phyloP scores from a whole-genome alignment of 192 early-diverging fungal genomes.

The Oehlia diaphana region DNA sequence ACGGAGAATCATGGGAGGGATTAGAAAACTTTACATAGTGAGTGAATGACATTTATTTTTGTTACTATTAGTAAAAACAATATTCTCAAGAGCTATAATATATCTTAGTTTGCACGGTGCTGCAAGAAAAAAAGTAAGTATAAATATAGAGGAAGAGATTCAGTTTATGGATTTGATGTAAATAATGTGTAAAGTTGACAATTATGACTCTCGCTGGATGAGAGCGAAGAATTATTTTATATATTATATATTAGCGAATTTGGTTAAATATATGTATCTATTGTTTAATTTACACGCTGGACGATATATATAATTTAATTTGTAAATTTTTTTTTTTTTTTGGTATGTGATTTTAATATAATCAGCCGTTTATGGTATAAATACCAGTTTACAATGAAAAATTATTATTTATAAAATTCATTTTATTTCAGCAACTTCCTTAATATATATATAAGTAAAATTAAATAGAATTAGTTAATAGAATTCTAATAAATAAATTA shows the following conservation, averaged over 20 bases:
- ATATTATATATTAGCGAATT: neutral
- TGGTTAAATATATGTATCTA: neutral
- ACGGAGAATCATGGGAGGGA: conserved; percentile 10
- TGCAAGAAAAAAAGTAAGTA: neutral
- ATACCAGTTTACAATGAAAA: too few relatives aligned
- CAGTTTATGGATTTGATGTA: neutral
- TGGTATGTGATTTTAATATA: too few relatives aligned
- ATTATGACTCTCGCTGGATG: neutral
- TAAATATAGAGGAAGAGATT: neutral
- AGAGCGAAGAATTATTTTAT: neutral
- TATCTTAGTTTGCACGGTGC: neutral
- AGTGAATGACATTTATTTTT: neutral
- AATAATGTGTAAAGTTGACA: neutral
- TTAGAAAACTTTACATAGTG: neutral
- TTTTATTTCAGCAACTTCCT: too few relatives aligned
- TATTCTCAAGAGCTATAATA: neutral
- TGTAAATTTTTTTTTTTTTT: too few relatives aligned
- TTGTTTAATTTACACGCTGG: neutral
- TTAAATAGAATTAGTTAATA: neutral
- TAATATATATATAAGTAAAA: neutral
- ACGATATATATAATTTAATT: neutral
- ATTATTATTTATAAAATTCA: too few relatives aligned
- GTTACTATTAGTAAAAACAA: neutral
- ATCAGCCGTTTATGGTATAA: too few relatives aligned
- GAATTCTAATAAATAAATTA: neutral